Percentiles rank a stretch among this genome's conserved stretches.
Conservation (phyloP, 768 basidiomycete species). For the Auriscalpium microsporum region DNA sequence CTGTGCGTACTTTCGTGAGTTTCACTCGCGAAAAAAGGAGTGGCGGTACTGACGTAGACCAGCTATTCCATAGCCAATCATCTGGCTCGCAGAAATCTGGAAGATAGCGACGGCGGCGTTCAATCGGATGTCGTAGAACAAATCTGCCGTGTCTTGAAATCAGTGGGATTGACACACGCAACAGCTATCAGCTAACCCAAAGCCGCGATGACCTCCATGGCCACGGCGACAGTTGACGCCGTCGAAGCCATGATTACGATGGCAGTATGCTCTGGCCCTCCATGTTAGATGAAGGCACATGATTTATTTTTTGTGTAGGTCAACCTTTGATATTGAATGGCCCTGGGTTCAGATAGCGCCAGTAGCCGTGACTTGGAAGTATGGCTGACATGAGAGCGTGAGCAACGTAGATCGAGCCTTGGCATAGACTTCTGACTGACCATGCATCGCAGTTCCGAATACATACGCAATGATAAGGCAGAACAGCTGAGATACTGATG, state of each 20-base stretch:
- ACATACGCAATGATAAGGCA: slow-evolving; percentile 49
- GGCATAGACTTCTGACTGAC: slow-evolving; percentile 21
- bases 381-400: slow-evolving; percentile 19
- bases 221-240: slow-evolving; percentile 47
- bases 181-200: slow-evolving; percentile 29
- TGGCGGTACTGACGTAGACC: slow-evolving; percentile 19
- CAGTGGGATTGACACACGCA: not conserved
- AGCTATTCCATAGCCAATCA: slow-evolving; percentile 26
- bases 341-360: slow-evolving; percentile 54
- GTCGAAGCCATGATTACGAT: slow-evolving; percentile 57
- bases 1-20: slow-evolving; percentile 15
- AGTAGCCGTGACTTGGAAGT: slow-evolving; percentile 37
- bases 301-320: not conserved
- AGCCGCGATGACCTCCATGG: slow-evolving; percentile 53
- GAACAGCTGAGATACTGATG: slow-evolving; percentile 46
- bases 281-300: slow-evolving; percentile 5
- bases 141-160: slow-evolving; percentile 23
- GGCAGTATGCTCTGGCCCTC: slow-evolving; percentile 41
- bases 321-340: slow-evolving; percentile 51
- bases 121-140: slow-evolving; percentile 43
- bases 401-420: too few species aligned
- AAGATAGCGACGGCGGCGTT: slow-evolving; percentile 45
- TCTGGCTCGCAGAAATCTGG: slow-evolving; percentile 45
- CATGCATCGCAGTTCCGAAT: slow-evolving; percentile 39
- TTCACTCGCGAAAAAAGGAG: not conserved